These are phyloP conservation scores for Lolium rigidum DNA, from an alignment of 176 grass and related monocot genomes.

Conservation along the genomic window DNA sequence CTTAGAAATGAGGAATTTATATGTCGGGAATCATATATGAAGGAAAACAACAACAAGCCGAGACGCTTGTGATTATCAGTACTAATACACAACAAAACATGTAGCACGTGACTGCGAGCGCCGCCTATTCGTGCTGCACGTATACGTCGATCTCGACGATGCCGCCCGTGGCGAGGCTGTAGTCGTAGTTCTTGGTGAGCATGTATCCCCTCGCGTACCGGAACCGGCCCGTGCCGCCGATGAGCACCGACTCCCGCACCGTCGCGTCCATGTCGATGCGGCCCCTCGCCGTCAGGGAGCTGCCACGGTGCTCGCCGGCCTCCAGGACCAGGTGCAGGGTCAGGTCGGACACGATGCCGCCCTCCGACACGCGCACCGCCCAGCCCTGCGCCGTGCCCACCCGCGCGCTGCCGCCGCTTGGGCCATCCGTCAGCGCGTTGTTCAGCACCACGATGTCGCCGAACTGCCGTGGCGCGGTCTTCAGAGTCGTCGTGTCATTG, in stretches of 20 bases:
- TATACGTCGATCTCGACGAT: constrained; percentile 64
- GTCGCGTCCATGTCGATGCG: constrained; percentile 47
- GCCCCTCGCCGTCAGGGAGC: constrained; percentile 45
- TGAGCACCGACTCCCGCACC: constrained; percentile 56
- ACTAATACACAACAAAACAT: not conserved
- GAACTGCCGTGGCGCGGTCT: constrained; percentile 32
- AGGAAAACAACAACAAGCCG: too few relatives aligned
- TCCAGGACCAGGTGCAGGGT: constrained; percentile 52
- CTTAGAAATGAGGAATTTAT: too few relatives aligned
- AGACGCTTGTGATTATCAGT: too few relatives aligned
- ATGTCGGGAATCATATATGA: too few relatives aligned
- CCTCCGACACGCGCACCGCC: constrained; percentile 41
- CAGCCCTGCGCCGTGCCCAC: constrained; percentile 46
- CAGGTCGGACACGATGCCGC: constrained; percentile 54
- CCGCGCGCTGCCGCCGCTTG: not conserved
- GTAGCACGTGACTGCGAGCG: not conserved
- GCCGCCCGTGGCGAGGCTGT: constrained; percentile 53
- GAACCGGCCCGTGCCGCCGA: constrained; percentile 65
- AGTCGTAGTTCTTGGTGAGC: constrained; percentile 57
- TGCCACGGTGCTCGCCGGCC: constrained; percentile 51
- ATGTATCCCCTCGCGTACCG: constrained; percentile 51
- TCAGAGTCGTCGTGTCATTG: not conserved
- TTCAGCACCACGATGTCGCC: constrained; percentile 49
- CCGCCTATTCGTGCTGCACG: constrained; percentile 24
- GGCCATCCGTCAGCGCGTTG: constrained; percentile 45